Evolutionary conservation across 768 basidiomycete species (phyloP), one percentile per base, ranked within the genome.

Genomic region (Goffeauzyma gilvescens): DNA sequence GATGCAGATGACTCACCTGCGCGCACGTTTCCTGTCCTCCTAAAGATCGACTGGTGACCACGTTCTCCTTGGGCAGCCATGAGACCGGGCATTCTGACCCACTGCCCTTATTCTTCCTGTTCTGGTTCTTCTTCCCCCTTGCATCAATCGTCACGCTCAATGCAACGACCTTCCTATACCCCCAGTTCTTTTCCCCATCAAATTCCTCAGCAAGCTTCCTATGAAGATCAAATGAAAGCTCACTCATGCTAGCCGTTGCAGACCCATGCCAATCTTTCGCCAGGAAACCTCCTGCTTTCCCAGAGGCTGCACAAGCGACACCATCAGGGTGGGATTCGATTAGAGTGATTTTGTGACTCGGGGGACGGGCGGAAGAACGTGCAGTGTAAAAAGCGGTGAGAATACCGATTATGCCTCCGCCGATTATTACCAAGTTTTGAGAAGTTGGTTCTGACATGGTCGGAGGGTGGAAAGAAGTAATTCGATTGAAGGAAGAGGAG

Each of bases 331-430:
- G 66, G 0, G 79, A 81, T 41, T 82, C 79, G 51, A 87, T 75
- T 41, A 90, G 60, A 6, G 84, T 65, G 13, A 75, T 67, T n/a
- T 45, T 51, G 14, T 52, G 38, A 2, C 41, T 50, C 7, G 51
- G 41, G 2, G 31, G 32, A 6, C 49, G 47, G 22, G 50, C 47
- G 15, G 59, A 42, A 6, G 60, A 58, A 33, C 52, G 52, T 12
- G 78, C 66, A 39, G 84, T 68, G 60, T 80, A 85, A 66, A 81
- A 86, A 12, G 83, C 82, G 0, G 77, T 80, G 1, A 78, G 78
- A 45, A 78, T 76, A 7, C 85, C 85, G 30, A 86, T 79, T 51
- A 87, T 85, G 0, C 85, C 85, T 17, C 77, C 85, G 21, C 85
- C 84, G 47, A 89, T 69, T 46, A 89, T 73, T 23, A 81, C 71